Base-by-base conservation (phyloP, 768 basidiomycete genomes). In the Russula virescens region DNA sequence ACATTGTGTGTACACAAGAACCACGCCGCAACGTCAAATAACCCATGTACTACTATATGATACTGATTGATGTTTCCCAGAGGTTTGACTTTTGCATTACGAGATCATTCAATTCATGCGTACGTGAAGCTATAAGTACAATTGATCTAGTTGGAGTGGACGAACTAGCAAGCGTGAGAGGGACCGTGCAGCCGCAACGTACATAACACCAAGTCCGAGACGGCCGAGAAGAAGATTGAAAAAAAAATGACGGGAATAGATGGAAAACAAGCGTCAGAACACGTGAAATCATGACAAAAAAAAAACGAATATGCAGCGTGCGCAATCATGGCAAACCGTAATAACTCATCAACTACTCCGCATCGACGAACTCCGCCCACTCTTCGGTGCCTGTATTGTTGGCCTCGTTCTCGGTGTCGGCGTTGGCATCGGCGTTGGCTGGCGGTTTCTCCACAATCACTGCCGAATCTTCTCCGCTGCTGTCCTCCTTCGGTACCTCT, bases 101-200 rank as follows among this genome's bases (percentile, higher is more conserved):
- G 43, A 35, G 49, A 60, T 14, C 40, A 55, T 59, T 45, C 55
- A 25, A 55, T 31, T 19, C 14, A 14, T 43, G 38, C n/a, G 52
- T 59, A 50, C 31, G 52, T 50, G 53, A 34, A 23, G 35, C 26
- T 63, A 63, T 60, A 19, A 55, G n/a, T 64, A 64, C 63, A 63
- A 47, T 55, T 55, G 47, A 58, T 25, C 23, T 8, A 38, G n/a
- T 9, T n/a, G 38, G 21, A 34, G 48, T 19, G 28, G 26, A 49
- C 25, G 38, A 35, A 21, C 14, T 21, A 23, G 19, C 49, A 23
- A 55, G 25, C 9, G 31, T 35, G 28, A 21, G 52, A 28, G 43
- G 31, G 31, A 31, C 31, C 49, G 63, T 49, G 52, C 46, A 54
- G 23, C n/a, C 57, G 40, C 46, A 26, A 40, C 52, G 58, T 46